Base-by-base conservation (phyloP, 2,329 filamentous ascomycete genomes). In the Trichoderma sp. region DNA sequence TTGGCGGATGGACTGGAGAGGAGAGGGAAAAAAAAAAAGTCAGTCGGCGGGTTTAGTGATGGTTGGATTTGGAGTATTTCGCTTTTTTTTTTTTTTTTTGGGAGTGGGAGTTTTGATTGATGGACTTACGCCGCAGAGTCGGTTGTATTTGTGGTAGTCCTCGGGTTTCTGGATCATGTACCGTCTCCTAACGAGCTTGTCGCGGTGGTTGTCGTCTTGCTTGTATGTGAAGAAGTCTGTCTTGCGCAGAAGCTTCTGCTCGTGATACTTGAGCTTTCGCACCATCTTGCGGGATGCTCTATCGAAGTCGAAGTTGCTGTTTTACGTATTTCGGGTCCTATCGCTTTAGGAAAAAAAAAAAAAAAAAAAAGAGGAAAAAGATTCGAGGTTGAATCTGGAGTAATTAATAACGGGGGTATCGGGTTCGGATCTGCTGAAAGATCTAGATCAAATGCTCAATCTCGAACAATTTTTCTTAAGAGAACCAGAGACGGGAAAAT, bases 151-250 rank as follows among this genome's bases (percentile, higher is more conserved):
- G 77, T 86, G 87, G 81, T 97, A 97, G 80, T 97, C 94, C 75
- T 92, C 87, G 9, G 92, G 90, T 78, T 96, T 93, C 77, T 94
- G 92, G 76, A 98, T 93, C 81, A 92, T 91, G 81, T 99, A 99
- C 70, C 94, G 90, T 67, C 93, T 88, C 70, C 92, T 87, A 69
- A 98, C 88, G 70, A 82, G 81, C 70, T 92, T 88, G 80, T 94
- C 92, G 78, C 94, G 90, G 82, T 99, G 95, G 74, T 88, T 86
- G 76, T 90, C 87, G 82, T 98, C 94, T 76, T 89, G 89, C 81
- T 95, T 95, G 85, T 94, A 97, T 76, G 91, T 95, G 78, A 94
- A 90, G 81, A 99, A 97, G 82, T 99, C 94, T 80, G 95, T 93
- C 80, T 87, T 87, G 78, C 94, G 94, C 75, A 98, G 88, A 77